These are phyloP conservation scores for Zygnema circumcarinatum DNA, from an alignment of 139 green algal genomes.

Conservation along the genomic window DNA sequence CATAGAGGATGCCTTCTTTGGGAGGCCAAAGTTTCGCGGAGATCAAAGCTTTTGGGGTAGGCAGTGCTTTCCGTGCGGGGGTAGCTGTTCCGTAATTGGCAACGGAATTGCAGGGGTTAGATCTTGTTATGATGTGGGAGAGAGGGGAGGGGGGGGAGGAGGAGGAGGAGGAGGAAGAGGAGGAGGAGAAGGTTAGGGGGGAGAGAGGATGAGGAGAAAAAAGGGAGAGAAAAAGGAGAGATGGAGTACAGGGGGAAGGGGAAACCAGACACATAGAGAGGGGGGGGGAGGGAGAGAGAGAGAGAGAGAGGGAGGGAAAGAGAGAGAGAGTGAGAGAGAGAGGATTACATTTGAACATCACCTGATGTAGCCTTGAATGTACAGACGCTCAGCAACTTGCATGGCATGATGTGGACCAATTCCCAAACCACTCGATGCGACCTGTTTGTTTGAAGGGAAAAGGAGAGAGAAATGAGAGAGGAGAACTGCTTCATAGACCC, in stretches of 20 bases:
- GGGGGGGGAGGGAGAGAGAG: too few relatives aligned
- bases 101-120: not conserved
- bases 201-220: too few relatives aligned
- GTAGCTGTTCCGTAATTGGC: conserved; percentile 78
- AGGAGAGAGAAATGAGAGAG: too few relatives aligned
- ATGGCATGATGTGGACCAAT: conserved; percentile 84
- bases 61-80: conserved; percentile 84
- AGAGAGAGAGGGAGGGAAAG: too few relatives aligned
- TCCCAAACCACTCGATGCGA: conserved; percentile 64
- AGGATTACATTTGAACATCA: too few relatives aligned
- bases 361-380: conserved; percentile 74
- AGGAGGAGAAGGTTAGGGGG: not conserved
- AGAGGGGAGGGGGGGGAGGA: not conserved
- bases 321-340: too few relatives aligned
- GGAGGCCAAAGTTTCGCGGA: conserved; percentile 68
- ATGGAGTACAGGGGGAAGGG: too few relatives aligned
- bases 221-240: too few relatives aligned
- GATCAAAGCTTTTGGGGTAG: conserved; percentile 87
- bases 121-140: not conserved
- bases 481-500: too few relatives aligned
- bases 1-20: conserved; percentile 77
- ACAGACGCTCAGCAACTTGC: conserved; percentile 83
- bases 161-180: conserved; percentile 8
- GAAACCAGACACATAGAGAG: too few relatives aligned
- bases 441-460: too few relatives aligned